phyloP scores from a whole-genome alignment of 2,329 filamentous ascomycete genomes.

The Monilinia polystroma region DNA sequence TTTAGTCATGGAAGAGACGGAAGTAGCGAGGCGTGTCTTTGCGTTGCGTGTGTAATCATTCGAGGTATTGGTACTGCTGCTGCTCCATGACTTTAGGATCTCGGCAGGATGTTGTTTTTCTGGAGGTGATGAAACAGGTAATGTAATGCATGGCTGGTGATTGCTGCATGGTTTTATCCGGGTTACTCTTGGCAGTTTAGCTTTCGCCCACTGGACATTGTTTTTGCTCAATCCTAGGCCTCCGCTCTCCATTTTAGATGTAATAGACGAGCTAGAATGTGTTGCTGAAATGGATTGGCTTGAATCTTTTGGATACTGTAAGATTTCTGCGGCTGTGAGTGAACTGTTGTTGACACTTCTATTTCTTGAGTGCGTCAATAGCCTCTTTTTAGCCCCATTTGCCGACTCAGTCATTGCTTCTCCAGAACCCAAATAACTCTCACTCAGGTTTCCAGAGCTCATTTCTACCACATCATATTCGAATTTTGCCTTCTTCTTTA shows the following conservation, averaged over 20 bases:
- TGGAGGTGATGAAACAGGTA: background rate
- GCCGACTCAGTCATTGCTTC: background rate
- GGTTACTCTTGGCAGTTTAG: background rate
- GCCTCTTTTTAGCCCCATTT: background rate
- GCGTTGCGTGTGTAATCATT: background rate
- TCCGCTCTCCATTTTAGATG: background rate
- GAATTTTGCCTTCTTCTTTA: background rate
- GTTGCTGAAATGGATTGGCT: background rate
- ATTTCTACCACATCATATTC: no score
- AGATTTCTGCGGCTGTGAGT: background rate
- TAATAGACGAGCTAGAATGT: background rate
- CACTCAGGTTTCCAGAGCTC: background rate
- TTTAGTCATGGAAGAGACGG: background rate
- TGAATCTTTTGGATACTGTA: background rate
- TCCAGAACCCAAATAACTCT: background rate
- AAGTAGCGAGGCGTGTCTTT: background rate
- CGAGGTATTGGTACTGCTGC: background rate
- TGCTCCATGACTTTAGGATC: background rate
- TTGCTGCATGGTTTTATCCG: background rate
- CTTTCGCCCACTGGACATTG: background rate
- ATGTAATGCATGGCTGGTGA: background rate
- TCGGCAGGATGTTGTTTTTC: slow-evolving; percentile 2
- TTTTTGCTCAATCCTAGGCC: background rate
- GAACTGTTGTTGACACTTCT: background rate
- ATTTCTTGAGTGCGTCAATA: background rate